These are phyloP conservation scores for Ganoderma lingzhi DNA, from an alignment of 1,284 basidiomycete genomes.

Conservation along the genomic window DNA sequence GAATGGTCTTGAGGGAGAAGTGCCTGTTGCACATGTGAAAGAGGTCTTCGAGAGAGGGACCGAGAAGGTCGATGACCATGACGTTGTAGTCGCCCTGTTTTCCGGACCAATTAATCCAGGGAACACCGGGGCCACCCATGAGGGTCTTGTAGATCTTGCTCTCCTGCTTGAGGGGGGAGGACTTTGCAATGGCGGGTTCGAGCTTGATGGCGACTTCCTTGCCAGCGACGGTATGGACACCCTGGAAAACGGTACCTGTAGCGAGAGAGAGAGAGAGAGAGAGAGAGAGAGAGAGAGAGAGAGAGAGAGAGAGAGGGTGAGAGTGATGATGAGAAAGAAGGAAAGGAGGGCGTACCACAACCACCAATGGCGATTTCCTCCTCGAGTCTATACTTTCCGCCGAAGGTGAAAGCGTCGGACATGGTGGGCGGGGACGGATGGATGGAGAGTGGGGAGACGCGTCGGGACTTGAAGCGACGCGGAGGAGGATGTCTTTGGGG, in stretches of 20 bases:
- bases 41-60: conserved; percentile 92
- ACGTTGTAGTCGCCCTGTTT: conserved; percentile 96
- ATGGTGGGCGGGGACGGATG: conserved; percentile 43
- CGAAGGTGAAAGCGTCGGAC: conserved; percentile 73
- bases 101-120: conserved; percentile 95
- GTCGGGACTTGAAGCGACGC: neutral
- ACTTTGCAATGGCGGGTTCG: conserved; percentile 86
- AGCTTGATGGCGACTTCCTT: conserved; percentile 98
- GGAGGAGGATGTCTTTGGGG: neutral
- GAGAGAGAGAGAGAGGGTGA: conserved; percentile 15
- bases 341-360: conserved; percentile 68
- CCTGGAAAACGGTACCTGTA: conserved; percentile 75
- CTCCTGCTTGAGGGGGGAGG: conserved; percentile 91
- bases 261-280: neutral
- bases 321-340: neutral
- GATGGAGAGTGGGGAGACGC: neutral
- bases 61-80: conserved; percentile 95
- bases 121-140: conserved; percentile 92
- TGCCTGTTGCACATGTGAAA: conserved; percentile 96
- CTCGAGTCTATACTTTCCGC: conserved; percentile 92
- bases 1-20: conserved; percentile 92
- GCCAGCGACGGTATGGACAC: conserved; percentile 94
- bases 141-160: conserved; percentile 93
- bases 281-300: conserved; percentile 7
- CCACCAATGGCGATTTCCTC: conserved; percentile 96